Conservation (phyloP, 2,329 filamentous ascomycete genomes). For the Fusarium chaquense region DNA sequence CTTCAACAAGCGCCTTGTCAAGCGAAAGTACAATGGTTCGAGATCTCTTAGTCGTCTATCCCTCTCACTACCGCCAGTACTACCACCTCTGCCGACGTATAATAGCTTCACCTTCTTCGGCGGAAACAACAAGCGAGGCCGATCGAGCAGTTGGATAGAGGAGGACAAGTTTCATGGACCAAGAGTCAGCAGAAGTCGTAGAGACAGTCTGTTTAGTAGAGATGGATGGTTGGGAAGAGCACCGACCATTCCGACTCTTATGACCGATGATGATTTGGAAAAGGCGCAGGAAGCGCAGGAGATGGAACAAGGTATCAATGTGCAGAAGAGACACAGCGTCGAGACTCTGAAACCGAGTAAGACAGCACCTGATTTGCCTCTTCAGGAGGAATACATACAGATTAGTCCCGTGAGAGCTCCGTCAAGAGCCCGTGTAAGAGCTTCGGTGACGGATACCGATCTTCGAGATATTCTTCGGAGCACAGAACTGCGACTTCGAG, state of each 20-base stretch:
- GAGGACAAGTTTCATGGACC: constrained; percentile 65
- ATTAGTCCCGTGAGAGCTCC: constrained; percentile 28
- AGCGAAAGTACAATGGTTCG: constrained; percentile 47
- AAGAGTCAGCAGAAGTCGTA: constrained; percentile 51
- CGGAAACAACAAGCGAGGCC: constrained; percentile 45
- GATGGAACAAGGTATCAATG: constrained; percentile 26
- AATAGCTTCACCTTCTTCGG: constrained; percentile 48
- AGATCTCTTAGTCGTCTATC: constrained; percentile 50
- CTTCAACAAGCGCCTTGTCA: constrained; percentile 49
- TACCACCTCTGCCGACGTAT: constrained; percentile 53
- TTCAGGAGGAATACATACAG: constrained; percentile 26
- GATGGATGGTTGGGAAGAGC: constrained; percentile 52
- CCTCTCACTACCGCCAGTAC: constrained; percentile 47
- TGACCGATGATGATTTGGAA: constrained; percentile 46
- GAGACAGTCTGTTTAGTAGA: constrained; percentile 48
- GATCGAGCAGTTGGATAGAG: constrained; percentile 60
- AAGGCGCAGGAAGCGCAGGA: constrained; percentile 32
- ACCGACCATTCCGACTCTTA: constrained; percentile 54
- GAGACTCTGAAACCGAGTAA: constrained; percentile 37
- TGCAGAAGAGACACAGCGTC: constrained; percentile 35
- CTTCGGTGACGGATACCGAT: constrained; percentile 58
- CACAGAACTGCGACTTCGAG: constrained; percentile 64
- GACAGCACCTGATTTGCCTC: constrained; percentile 39
- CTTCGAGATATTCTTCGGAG: constrained; percentile 64
- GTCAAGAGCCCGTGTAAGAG: constrained; percentile 38